Percentiles rank a stretch among this genome's conserved stretches.
phyloP scores from a whole-genome alignment of 2,329 filamentous ascomycete species.

The Dothideomycetidae sp. region DNA sequence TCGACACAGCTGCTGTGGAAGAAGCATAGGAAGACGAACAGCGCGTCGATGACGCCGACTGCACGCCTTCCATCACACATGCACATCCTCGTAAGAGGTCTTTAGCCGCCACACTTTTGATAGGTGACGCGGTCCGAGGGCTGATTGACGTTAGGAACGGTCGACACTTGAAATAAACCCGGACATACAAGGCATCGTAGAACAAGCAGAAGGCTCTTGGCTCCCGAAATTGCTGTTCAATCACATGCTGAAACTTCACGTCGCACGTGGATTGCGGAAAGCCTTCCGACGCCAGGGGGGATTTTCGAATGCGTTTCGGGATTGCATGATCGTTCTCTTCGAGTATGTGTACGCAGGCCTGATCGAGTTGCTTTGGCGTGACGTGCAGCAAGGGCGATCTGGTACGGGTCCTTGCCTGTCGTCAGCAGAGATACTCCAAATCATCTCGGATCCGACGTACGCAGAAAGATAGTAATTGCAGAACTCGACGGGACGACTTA shows the following conservation, averaged over 20 bases:
- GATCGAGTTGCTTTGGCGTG: not conserved
- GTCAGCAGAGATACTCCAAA: not conserved
- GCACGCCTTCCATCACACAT: not conserved
- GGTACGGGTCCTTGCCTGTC: not conserved
- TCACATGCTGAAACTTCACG: not conserved
- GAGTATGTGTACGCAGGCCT: not conserved
- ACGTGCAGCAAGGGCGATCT: not conserved
- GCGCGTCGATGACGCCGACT: not conserved
- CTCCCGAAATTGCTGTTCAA: not conserved
- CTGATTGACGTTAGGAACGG: not conserved
- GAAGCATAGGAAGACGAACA: not conserved
- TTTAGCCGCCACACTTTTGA: not conserved
- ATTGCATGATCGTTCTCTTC: not conserved
- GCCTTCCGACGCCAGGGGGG: not conserved
- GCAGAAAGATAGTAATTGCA: slow-evolving; percentile 1
- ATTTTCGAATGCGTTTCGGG: not conserved
- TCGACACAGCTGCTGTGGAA: not conserved
- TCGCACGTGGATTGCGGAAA: not conserved
- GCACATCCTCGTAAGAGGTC: not conserved
- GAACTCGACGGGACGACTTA: not conserved
- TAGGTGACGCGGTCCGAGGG: not conserved
- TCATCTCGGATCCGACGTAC: not conserved
- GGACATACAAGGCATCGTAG: not conserved
- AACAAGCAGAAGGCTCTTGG: slow-evolving; percentile 1
- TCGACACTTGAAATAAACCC: not conserved